Conservation (phyloP, 1,284 basidiomycete species). For the Pascua sp. region DNA sequence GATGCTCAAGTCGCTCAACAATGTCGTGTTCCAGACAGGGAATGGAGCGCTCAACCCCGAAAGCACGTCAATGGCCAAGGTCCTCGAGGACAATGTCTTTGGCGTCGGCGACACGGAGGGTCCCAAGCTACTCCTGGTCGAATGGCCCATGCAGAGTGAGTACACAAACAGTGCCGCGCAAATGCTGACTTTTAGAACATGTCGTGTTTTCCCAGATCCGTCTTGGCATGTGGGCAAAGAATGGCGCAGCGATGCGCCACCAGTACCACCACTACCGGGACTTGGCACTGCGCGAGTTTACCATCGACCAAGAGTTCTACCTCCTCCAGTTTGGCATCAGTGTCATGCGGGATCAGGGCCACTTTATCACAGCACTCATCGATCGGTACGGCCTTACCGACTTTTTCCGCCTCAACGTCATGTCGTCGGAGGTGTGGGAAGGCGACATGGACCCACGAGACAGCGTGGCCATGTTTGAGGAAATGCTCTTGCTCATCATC, state of each 20-base stretch:
- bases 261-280: slow-evolving; percentile 97
- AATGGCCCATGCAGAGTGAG: slow-evolving; percentile 80
- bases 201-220: slow-evolving; percentile 82
- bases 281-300: slow-evolving; percentile 89
- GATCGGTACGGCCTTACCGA: slow-evolving; percentile 79
- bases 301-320: slow-evolving; percentile 95
- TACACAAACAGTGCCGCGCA: not conserved
- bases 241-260: slow-evolving; percentile 90
- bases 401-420: slow-evolving; percentile 66
- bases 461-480: slow-evolving; percentile 82
- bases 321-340: slow-evolving; percentile 81
- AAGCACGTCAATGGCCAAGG: not conserved
- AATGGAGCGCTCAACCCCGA: too few relatives aligned
- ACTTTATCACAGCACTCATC: slow-evolving; percentile 77
- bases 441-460: slow-evolving; percentile 34
- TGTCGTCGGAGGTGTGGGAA: slow-evolving; percentile 28
- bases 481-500: slow-evolving; percentile 83
- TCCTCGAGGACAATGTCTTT: slow-evolving; percentile 15
- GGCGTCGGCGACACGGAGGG: slow-evolving; percentile 3
- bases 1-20: slow-evolving; percentile 60
- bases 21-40: too few relatives aligned
- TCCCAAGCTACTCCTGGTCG: slow-evolving; percentile 59
- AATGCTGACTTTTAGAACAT: slow-evolving; percentile 26
- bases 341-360: slow-evolving; percentile 67
- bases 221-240: slow-evolving; percentile 94